phyloP scores from a whole-genome alignment of 2,329 filamentous ascomycete species.

The Macrophomina phaseolina region DNA sequence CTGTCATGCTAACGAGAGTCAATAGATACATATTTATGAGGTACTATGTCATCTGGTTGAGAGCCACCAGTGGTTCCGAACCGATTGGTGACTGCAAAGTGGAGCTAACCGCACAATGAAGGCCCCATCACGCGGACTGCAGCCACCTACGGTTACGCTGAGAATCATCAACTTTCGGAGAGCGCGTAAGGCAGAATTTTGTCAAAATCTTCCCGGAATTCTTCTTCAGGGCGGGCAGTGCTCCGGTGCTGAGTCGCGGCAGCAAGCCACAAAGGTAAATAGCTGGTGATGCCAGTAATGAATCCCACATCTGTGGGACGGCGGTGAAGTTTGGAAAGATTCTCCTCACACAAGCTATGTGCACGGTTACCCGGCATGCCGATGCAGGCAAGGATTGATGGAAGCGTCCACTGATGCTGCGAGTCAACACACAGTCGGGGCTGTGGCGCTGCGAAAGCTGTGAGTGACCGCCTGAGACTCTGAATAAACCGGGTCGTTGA shows the following conservation, averaged over 20 bases:
- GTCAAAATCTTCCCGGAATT: not conserved
- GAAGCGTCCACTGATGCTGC: not conserved
- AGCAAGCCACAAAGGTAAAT: slow-evolving; percentile 7
- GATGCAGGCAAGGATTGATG: not conserved
- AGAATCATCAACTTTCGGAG: not conserved
- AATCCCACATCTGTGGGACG: not conserved
- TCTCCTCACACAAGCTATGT: not conserved
- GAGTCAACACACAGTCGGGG: not conserved
- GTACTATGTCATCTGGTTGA: not conserved
- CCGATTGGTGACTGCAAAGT: not conserved
- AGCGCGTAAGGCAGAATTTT: not conserved
- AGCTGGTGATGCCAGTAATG: not conserved
- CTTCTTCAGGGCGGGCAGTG: not conserved
- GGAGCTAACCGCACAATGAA: not conserved
- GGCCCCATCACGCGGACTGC: not conserved
- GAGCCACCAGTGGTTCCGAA: no score
- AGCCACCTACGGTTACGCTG: not conserved
- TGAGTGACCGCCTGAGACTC: not conserved
- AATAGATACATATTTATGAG: not conserved
- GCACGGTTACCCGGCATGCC: not conserved
- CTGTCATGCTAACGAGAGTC: not conserved
- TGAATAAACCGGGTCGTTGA: not conserved
- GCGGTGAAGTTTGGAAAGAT: not conserved
- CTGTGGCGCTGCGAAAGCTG: not conserved
- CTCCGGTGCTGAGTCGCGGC: not conserved